Conservation (phyloP, 2,329 filamentous ascomycete genomes). For the Claviceps pazoutovae region DNA sequence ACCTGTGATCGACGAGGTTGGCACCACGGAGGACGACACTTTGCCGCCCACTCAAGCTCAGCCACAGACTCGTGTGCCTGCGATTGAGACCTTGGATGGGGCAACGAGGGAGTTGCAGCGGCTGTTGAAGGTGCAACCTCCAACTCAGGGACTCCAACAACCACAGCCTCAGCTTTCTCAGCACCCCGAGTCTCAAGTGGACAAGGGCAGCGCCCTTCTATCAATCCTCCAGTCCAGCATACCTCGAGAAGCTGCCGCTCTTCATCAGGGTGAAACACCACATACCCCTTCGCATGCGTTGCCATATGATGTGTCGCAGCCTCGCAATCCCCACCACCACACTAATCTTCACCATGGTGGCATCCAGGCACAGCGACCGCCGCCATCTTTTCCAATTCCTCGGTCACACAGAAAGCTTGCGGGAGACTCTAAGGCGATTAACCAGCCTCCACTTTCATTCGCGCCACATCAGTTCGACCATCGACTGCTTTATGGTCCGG, state of each 20-base stretch:
- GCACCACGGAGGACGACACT: conserved; percentile 51
- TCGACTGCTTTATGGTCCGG: conserved; percentile 36
- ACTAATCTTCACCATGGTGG: conserved; percentile 30
- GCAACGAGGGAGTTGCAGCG: conserved; percentile 39
- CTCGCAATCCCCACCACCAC: conserved; percentile 43
- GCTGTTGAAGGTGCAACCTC: conserved; percentile 40
- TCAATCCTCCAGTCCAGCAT: conserved; percentile 34
- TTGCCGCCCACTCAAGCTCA: conserved; percentile 26
- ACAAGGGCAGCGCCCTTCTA: conserved; percentile 38
- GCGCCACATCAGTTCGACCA: conserved; percentile 8
- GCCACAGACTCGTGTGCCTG: conserved; percentile 20
- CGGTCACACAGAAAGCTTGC: conserved; percentile 9
- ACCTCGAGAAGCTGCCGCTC: conserved; percentile 6
- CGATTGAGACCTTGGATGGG: conserved; percentile 33
- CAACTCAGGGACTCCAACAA: conserved; percentile 37
- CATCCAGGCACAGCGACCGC: conserved; percentile 16
- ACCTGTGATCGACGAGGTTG: conserved; percentile 34
- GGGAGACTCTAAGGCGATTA: conserved; percentile 7
- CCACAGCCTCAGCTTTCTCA: conserved; percentile 4
- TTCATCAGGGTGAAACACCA: conserved; percentile 17
- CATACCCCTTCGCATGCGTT: conserved; percentile 43
- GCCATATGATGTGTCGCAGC: conserved; percentile 33
- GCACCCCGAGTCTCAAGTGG: conserved; percentile 14
- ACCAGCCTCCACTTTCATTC: conserved; percentile 7
- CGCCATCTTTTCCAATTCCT: conserved; percentile 17